Conservation (phyloP, 1,284 basidiomycete species). For the Trametes pubescens region DNA sequence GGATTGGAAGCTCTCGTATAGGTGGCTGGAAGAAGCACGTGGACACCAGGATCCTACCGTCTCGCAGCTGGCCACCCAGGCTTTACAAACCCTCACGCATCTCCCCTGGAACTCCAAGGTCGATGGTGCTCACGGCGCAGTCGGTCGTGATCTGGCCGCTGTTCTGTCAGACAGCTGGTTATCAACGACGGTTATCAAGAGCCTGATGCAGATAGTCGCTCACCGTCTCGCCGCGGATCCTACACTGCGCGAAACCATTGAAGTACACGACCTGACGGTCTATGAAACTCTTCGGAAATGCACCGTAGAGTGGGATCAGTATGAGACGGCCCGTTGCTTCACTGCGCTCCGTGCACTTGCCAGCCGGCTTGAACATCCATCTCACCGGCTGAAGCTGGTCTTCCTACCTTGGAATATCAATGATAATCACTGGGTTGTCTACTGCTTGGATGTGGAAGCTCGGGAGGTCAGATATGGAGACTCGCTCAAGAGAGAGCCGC, state of each 20-base stretch:
- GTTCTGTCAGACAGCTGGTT: neutral
- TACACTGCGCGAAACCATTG: neutral
- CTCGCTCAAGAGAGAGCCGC: neutral
- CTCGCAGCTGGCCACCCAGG: neutral
- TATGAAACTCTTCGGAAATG: neutral
- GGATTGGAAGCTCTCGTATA: neutral
- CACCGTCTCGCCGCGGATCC: neutral
- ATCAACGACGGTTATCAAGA: neutral
- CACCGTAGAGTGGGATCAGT: neutral
- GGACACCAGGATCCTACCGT: neutral
- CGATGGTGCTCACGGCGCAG: neutral
- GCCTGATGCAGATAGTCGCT: neutral
- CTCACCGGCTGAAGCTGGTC: neutral
- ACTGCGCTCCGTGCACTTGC: neutral
- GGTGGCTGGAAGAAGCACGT: neutral
- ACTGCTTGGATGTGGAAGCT: neutral
- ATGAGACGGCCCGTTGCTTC: neutral
- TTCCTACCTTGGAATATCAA: constrained; percentile 1
- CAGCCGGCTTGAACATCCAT: neutral
- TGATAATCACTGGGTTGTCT: constrained; percentile 3
- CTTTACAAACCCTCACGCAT: neutral
- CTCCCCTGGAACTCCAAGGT: neutral
- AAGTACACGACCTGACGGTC: neutral
- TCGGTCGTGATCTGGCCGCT: neutral
- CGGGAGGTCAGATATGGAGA: neutral